phyloP scores from a whole-genome alignment of 495 filamentous ascomycete genomes.

The Hyaloscypha variabilis region DNA sequence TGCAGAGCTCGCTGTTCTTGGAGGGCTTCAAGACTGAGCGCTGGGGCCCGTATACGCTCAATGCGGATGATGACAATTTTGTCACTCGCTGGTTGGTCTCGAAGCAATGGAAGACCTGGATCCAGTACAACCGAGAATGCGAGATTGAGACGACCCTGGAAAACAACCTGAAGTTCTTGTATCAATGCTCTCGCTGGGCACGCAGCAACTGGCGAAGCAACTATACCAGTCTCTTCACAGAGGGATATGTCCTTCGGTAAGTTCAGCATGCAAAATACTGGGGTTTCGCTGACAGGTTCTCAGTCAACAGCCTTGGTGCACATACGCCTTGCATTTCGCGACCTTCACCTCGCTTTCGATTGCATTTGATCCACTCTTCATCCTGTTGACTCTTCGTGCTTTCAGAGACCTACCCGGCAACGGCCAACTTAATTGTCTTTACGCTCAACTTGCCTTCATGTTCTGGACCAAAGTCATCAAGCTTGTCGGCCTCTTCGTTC shows the following conservation, averaged over 20 bases:
- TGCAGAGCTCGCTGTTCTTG: slow-evolving; percentile 76
- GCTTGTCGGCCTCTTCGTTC: slow-evolving; percentile 71
- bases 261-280: slow-evolving; percentile 36
- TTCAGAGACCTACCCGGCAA: slow-evolving; percentile 44
- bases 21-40: slow-evolving; percentile 72
- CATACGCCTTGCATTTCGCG: slow-evolving; percentile 74
- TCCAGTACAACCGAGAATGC: slow-evolving; percentile 74
- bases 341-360: slow-evolving; percentile 74
- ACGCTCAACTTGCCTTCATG: slow-evolving; percentile 61
- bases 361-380: slow-evolving; percentile 62
- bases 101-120: slow-evolving; percentile 74
- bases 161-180: slow-evolving; percentile 71
- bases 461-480: slow-evolving; percentile 80
- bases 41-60: slow-evolving; percentile 73
- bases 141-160: slow-evolving; percentile 78
- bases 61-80: slow-evolving; percentile 85
- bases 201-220: slow-evolving; percentile 84
- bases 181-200: slow-evolving; percentile 81
- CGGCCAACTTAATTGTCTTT: slow-evolving; percentile 42
- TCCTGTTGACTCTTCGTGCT: slow-evolving; percentile 54
- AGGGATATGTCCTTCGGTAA: slow-evolving; percentile 69
- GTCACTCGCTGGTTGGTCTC: slow-evolving; percentile 80
- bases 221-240: slow-evolving; percentile 71
- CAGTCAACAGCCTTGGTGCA: slow-evolving; percentile 74
- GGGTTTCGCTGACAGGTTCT: slow-evolving; percentile 1